Conservation (phyloP, 352 stramenopile genomes). For the Pythium pyrilobum region DNA sequence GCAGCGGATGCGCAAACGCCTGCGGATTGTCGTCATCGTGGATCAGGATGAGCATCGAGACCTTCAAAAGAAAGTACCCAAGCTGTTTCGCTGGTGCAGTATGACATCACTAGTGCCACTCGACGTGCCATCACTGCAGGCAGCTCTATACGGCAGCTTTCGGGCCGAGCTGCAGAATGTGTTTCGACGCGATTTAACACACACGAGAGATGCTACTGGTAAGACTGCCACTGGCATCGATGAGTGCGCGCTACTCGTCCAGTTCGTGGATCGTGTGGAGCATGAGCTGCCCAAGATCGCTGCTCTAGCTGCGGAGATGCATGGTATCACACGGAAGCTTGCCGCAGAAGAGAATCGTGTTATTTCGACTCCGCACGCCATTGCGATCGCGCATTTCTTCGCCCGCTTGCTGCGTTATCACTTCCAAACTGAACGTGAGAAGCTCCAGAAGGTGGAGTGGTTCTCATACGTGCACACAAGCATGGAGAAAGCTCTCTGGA, state of each 20-base stretch:
- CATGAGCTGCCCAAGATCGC: slow-evolving; percentile 18
- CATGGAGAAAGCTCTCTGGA: slow-evolving; percentile 36
- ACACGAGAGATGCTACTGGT: background rate
- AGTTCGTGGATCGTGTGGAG: slow-evolving; percentile 21
- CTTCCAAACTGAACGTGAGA: slow-evolving; percentile 10
- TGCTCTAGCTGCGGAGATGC: slow-evolving; percentile 22
- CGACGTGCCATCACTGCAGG: slow-evolving; percentile 21
- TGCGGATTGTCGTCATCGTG: slow-evolving; percentile 43
- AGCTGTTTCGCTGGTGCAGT: slow-evolving; percentile 29
- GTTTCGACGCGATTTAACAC: slow-evolving; percentile 1
- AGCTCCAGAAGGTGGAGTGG: slow-evolving; percentile 9
- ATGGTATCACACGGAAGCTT: slow-evolving; percentile 4
- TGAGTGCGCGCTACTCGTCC: slow-evolving; percentile 9
- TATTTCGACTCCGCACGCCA: slow-evolving; percentile 3
- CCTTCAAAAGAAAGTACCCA: slow-evolving; percentile 12
- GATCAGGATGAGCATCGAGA: slow-evolving; percentile 19
- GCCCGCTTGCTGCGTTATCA: slow-evolving; percentile 11
- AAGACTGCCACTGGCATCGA: background rate
- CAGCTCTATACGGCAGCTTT: slow-evolving; percentile 41
- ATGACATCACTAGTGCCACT: slow-evolving; percentile 27
- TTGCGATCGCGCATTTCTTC: slow-evolving; percentile 19
- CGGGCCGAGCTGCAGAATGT: slow-evolving; percentile 28
- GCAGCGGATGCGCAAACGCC: slow-evolving; percentile 39
- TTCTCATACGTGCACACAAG: slow-evolving; percentile 26
- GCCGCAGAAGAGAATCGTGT: background rate